Percentiles rank a stretch among this genome's conserved stretches.
phyloP scores from a whole-genome alignment of 2,329 filamentous ascomycete species.

The Paramyrothecium sp. region DNA sequence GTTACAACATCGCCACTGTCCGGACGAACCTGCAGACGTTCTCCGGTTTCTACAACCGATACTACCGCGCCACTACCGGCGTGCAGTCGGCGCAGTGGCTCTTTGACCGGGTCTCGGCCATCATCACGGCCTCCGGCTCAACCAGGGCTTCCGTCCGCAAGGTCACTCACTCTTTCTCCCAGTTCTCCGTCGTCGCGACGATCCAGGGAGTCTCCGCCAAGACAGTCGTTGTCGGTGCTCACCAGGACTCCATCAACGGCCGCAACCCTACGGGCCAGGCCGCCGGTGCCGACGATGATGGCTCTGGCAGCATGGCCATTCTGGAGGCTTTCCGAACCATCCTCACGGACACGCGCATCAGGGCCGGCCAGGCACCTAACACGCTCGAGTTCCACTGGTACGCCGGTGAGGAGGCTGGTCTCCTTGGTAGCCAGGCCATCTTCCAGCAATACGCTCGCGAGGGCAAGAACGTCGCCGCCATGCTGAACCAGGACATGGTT shows the following conservation, averaged over 20 bases:
- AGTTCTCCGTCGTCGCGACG: conserved; percentile 77
- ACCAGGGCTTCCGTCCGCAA: conserved; percentile 58
- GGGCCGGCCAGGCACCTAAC: conserved; percentile 61
- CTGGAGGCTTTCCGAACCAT: conserved; percentile 75
- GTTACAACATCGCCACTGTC: conserved; percentile 14
- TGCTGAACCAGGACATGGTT: conserved; percentile 45
- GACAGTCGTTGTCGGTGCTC: conserved; percentile 75
- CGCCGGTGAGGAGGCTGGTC: conserved; percentile 75
- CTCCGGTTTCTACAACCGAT: conserved; percentile 65
- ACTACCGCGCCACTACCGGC: conserved; percentile 65
- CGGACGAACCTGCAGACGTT: conserved; percentile 34
- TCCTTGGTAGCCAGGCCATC: conserved; percentile 67
- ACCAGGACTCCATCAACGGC: conserved; percentile 75
- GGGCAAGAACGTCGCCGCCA: conserved; percentile 33
- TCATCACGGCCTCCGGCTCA: conserved; percentile 61
- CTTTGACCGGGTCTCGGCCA: conserved; percentile 60
- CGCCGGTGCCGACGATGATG: conserved; percentile 16
- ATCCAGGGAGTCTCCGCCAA: conserved; percentile 71
- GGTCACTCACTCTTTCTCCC: conserved; percentile 71
- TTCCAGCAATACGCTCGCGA: conserved; percentile 33
- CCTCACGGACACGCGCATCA: conserved; percentile 60
- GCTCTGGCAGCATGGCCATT: conserved; percentile 56
- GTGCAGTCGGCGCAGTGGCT: conserved; percentile 75
- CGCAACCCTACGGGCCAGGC: not conserved
- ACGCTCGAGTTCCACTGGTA: conserved; percentile 89